These are phyloP conservation scores for Aspergillus niger DNA, from an alignment of 2,329 filamentous ascomycete species.

Conservation along the genomic window DNA sequence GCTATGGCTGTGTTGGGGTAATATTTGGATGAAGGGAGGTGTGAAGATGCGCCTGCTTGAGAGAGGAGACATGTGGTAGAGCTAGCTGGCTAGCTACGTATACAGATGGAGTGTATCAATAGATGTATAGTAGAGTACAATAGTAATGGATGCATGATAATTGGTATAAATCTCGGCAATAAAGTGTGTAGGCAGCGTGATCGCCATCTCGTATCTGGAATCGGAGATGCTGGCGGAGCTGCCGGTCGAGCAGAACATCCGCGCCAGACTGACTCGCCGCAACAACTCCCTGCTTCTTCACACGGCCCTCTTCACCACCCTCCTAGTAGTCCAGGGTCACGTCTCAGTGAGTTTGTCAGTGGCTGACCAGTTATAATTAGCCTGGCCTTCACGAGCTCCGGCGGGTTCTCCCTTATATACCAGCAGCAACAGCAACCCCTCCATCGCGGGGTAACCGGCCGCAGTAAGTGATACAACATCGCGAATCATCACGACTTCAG, in stretches of 20 bases:
- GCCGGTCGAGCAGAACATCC: neutral
- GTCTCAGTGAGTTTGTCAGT: neutral
- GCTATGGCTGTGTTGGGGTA: neutral
- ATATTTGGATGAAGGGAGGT: neutral
- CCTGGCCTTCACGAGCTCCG: neutral
- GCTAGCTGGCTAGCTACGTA: neutral
- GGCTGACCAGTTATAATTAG: neutral
- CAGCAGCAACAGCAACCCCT: neutral
- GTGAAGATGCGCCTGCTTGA: neutral
- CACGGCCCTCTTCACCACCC: neutral
- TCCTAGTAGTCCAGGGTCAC: neutral
- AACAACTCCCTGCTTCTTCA: neutral
- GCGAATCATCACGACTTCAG: neutral
- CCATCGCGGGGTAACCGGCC: slow-evolving; percentile 1
- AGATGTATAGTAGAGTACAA: neutral
- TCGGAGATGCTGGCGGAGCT: neutral
- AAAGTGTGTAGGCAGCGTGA: neutral
- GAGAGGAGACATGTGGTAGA: neutral
- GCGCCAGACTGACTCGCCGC: neutral
- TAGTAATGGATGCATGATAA: neutral
- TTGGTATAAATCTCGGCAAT: neutral
- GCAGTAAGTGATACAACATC: slow-evolving; percentile 5
- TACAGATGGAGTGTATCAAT: neutral
- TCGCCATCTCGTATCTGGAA: neutral
- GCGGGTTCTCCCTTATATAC: neutral